Evolutionary conservation across 2,329 filamentous ascomycete species (phyloP), one percentile per base, ranked within the genome.

Genomic region (Cadophora sp.): DNA sequence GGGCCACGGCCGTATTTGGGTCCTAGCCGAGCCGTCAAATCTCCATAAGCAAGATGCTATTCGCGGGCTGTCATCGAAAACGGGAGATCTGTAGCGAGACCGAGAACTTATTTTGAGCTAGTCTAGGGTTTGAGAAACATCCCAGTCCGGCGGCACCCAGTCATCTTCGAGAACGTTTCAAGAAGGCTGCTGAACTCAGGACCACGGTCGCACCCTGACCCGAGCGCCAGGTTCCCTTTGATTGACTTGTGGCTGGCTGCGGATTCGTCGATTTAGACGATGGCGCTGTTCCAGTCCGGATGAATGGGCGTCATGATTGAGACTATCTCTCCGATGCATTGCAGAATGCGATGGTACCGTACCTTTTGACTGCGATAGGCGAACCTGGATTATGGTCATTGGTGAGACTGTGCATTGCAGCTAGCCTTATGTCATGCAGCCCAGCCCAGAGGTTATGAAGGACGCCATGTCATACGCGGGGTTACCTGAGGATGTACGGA

Each of bases 121-220:
- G 51, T 16, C 51, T 1, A 26, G 51, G 51, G 16, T 31, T 1
- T 55, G 51, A 31, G 51, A 31, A 31, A 55, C 51, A 55, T 55
- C 31, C 31, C 56, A 37, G 34, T 26, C 37, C 11, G 12, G n/a
- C 56, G 22, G 31, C 31, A 40, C n/a, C 56, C 31, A 59, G 9
- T 59, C n/a, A 59, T 34, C 56, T 59, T 59, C 56, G 56, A 59
- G 56, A 59, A 59, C 56, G 56, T 59, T 59, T 24, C 31, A 59
- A 40, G 56, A 59, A 59, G 22, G 55, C n/a, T 56, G 31, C 53
- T 56, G 27, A 59, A 16, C 22, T 19, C 11, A 24, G 4, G 12
- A 4, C 24, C 26, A 40, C 7, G 56, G 43, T 59, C 56, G 22
- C 34, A 26, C 34, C 5, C 22, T 43, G 56, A 26, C 31, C 56